Evolutionary conservation across 1,139 yeast species (phyloP).

Genomic region (Debaryomycetaceae sp.): DNA sequence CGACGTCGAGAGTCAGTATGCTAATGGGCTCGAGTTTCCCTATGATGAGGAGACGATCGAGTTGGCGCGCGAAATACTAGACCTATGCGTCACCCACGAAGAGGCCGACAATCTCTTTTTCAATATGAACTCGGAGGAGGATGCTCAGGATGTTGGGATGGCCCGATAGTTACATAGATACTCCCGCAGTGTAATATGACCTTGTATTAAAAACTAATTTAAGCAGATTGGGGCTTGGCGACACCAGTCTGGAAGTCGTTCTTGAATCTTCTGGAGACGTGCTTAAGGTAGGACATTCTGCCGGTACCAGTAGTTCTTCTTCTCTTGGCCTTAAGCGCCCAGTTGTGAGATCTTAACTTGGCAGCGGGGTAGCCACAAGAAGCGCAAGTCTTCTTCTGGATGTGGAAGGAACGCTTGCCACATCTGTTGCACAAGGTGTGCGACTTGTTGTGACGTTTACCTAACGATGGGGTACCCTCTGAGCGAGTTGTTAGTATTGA

Average conservation of each 20-base stretch:
- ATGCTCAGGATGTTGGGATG: conserved; percentile 22
- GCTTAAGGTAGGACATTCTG: conserved; percentile 98
- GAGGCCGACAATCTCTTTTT: conserved; percentile 74
- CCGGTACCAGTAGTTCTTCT: conserved; percentile 99
- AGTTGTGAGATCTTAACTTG: conserved; percentile 97
- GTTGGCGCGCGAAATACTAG: conserved; percentile 67
- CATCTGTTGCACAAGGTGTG: conserved; percentile 99
- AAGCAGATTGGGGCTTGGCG: conserved; percentile 54
- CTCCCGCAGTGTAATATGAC: too few species aligned
- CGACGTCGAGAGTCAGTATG: conserved; percentile 34
- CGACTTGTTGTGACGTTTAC: conserved; percentile 99
- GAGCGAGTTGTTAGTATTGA: conserved; percentile 13
- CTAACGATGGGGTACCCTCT: conserved; percentile 99
- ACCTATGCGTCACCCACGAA: conserved; percentile 65
- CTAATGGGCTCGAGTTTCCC: conserved; percentile 59
- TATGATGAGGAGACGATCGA: conserved; percentile 65
- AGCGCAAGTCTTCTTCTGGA: conserved; percentile 98
- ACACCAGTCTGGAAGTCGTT: conserved; percentile 96
- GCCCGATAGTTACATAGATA: conserved; percentile 15
- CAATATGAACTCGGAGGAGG: conserved; percentile 46
- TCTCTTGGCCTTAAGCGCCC: conserved; percentile 99
- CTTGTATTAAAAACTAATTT: conserved; percentile 17
- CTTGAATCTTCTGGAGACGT: conserved; percentile 96
- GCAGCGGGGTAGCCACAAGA: conserved; percentile 99
- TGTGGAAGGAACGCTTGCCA: conserved; percentile 98